Conservation (phyloP, 768 basidiomycete species). For the Trametes cubensis region DNA sequence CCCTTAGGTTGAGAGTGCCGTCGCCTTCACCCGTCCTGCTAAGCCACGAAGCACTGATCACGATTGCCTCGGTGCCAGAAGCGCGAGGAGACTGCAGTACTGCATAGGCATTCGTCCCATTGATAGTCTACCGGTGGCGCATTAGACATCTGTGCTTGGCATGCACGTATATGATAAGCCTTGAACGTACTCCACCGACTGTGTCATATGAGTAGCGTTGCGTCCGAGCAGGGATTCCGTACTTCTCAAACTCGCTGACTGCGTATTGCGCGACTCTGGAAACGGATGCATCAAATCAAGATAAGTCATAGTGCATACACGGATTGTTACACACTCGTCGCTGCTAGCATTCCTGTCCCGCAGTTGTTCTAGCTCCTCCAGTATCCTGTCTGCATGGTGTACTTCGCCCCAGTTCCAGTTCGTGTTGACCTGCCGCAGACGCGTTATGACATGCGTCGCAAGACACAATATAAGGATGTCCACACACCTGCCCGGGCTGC, state of each 20-base stretch:
- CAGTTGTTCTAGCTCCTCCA: slow-evolving; percentile 67
- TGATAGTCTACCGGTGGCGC: slow-evolving; percentile 43
- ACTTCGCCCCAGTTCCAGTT: slow-evolving; percentile 94
- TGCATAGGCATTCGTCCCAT: slow-evolving; percentile 83
- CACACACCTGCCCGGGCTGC: slow-evolving; percentile 81
- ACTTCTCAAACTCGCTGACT: slow-evolving; percentile 63
- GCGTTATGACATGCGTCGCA: not conserved
- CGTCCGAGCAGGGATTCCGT: slow-evolving; percentile 70
- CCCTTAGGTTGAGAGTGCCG: slow-evolving; percentile 75
- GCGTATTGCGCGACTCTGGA: slow-evolving; percentile 68
- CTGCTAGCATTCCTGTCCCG: slow-evolving; percentile 66
- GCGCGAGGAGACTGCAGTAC: slow-evolving; percentile 81
- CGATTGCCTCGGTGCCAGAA: slow-evolving; percentile 92
- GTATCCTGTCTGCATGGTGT: slow-evolving; percentile 79
- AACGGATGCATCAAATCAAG: too few species aligned
- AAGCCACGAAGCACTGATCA: slow-evolving; percentile 90
- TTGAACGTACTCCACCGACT: slow-evolving; percentile 49
- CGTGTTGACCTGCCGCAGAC: slow-evolving; percentile 70
- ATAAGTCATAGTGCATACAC: too few species aligned
- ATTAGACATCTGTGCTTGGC: not conserved
- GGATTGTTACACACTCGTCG: slow-evolving; percentile 58
- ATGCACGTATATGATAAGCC: not conserved
- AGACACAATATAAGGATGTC: slow-evolving; percentile 9
- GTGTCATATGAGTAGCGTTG: slow-evolving; percentile 68
- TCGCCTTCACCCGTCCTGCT: slow-evolving; percentile 63